Percentiles rank a stretch among this genome's conserved stretches.
Conservation (phyloP, 1,139 yeast species). For the Candida sp. region DNA sequence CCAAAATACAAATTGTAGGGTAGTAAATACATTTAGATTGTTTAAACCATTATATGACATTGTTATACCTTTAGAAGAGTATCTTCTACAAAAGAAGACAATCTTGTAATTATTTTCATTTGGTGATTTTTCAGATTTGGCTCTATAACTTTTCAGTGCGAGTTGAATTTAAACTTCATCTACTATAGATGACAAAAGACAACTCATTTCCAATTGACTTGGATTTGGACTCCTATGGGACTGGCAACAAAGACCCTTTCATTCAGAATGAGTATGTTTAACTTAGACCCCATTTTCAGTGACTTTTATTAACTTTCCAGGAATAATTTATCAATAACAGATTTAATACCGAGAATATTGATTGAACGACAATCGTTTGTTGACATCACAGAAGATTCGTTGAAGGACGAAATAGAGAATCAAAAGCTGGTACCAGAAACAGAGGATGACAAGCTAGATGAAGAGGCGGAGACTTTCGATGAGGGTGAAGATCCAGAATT, state of each 20-base stretch:
- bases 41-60: background rate
- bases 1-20: no score
- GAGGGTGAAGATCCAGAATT: constrained; percentile 25
- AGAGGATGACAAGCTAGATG: constrained; percentile 4
- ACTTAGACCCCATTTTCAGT: background rate
- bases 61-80: no score
- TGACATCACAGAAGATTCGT: constrained; percentile 54
- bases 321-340: constrained; percentile 35
- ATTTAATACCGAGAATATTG: constrained; percentile 40
- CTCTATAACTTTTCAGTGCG: background rate
- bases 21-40: no score
- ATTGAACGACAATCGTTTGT: constrained; percentile 37
- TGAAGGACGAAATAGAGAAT: constrained; percentile 23
- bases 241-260: constrained; percentile 33
- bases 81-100: no score
- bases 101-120: no score
- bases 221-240: constrained; percentile 15
- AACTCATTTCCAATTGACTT: constrained; percentile 19
- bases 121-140: no score
- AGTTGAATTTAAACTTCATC: background rate
- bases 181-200: constrained; percentile 3
- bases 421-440: constrained; percentile 4
- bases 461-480: constrained; percentile 3
- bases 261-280: constrained; percentile 37
- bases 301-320: constrained; percentile 17